Percentiles rank a stretch among this genome's conserved stretches.
Conservation (phyloP, 2,329 filamentous ascomycete genomes). For the Aspergillus vadensis region DNA sequence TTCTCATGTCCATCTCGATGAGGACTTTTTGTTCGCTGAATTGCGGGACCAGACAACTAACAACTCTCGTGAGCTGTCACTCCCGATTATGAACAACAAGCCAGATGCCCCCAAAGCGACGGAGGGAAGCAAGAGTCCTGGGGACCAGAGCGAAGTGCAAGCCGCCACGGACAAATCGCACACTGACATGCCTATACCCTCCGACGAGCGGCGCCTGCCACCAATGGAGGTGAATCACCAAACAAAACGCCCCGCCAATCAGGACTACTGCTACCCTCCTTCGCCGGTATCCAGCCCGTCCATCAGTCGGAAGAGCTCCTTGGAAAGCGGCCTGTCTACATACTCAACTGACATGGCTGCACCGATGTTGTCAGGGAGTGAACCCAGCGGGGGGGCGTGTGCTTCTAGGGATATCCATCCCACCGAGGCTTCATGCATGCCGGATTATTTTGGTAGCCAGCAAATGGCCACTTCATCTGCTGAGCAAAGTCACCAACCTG, state of each 20-base stretch:
- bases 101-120: slow-evolving; percentile 7
- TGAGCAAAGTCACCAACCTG: slow-evolving; percentile 10
- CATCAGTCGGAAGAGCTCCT: slow-evolving; percentile 22
- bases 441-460: slow-evolving; percentile 22
- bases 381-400: slow-evolving; percentile 6
- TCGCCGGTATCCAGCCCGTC: slow-evolving; percentile 21
- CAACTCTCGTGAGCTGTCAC: slow-evolving; percentile 3
- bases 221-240: neutral
- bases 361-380: slow-evolving; percentile 16
- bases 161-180: neutral
- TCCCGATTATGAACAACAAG: slow-evolving; percentile 10
- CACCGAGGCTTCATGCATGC: slow-evolving; percentile 13
- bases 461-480: slow-evolving; percentile 15
- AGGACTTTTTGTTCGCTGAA: slow-evolving; percentile 22
- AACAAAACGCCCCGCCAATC: slow-evolving; percentile 12
- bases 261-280: slow-evolving; percentile 15
- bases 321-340: slow-evolving; percentile 20
- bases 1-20: slow-evolving; percentile 29
- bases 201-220: slow-evolving; percentile 1
- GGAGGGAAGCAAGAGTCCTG: neutral
- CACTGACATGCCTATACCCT: neutral
- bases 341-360: slow-evolving; percentile 20
- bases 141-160: neutral
- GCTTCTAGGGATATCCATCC: slow-evolving; percentile 13
- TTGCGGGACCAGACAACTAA: slow-evolving; percentile 14